Evolutionary conservation across 2,329 filamentous ascomycete genomes (phyloP).

Genomic region (Juglanconis sp.): DNA sequence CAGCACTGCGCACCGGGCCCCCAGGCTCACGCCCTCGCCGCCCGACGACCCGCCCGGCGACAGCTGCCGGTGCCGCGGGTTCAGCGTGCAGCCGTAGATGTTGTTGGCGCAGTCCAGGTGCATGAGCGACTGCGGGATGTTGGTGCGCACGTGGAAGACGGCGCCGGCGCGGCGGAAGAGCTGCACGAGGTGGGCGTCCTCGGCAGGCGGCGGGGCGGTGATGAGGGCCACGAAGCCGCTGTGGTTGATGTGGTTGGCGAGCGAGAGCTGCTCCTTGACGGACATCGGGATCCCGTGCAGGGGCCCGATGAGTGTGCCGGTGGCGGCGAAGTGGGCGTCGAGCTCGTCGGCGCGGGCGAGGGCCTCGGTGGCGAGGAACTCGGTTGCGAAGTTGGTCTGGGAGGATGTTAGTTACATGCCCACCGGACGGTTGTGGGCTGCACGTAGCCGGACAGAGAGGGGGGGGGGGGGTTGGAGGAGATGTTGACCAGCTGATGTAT

Average conservation of each 20-base stretch:
- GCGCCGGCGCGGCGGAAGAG: slow-evolving; percentile 35
- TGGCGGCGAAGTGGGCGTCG: slow-evolving; percentile 35
- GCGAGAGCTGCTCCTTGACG: slow-evolving; percentile 22
- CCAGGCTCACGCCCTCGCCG: slow-evolving; percentile 38
- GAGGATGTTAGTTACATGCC: background rate
- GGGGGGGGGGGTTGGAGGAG: background rate
- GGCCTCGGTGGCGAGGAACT: slow-evolving; percentile 38
- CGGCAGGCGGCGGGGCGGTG: slow-evolving; percentile 6
- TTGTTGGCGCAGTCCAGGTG: slow-evolving; percentile 33
- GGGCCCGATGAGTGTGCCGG: slow-evolving; percentile 45
- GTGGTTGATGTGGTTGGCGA: slow-evolving; percentile 21
- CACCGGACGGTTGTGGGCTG: background rate
- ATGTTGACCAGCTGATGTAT: slow-evolving; percentile 39
- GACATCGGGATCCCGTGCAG: slow-evolving; percentile 33
- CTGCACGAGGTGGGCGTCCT: slow-evolving; percentile 31
- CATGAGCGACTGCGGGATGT: slow-evolving; percentile 39
- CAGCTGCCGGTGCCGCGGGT: slow-evolving; percentile 37
- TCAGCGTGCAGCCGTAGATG: slow-evolving; percentile 36
- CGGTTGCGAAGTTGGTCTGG: slow-evolving; percentile 22
- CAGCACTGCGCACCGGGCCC: slow-evolving; percentile 35
- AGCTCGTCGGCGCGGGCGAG: slow-evolving; percentile 35
- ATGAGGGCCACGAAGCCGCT: slow-evolving; percentile 33
- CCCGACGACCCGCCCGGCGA: slow-evolving; percentile 40
- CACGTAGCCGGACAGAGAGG: background rate
- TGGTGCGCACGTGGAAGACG: slow-evolving; percentile 40